phyloP scores from a whole-genome alignment of 2,329 filamentous ascomycete species.

The Fusarium euwallaceae region DNA sequence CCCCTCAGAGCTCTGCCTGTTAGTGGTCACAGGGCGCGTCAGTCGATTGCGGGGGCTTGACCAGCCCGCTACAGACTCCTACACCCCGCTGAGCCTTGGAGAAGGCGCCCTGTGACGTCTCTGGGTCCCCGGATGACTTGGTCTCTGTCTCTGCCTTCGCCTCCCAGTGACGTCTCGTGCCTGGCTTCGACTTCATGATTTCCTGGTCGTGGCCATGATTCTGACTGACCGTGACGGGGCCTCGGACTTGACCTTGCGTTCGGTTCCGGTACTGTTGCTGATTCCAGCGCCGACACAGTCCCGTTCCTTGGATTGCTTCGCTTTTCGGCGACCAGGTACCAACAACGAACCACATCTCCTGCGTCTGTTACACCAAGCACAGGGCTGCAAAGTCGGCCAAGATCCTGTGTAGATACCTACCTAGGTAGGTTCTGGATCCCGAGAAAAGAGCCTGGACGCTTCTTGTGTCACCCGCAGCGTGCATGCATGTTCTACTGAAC shows the following conservation, averaged over 20 bases:
- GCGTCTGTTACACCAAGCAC: neutral
- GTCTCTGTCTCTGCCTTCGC: constrained; percentile 1
- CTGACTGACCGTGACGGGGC: constrained; percentile 1
- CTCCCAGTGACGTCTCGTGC: constrained; percentile 5
- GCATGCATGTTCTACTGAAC: neutral
- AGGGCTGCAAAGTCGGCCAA: neutral
- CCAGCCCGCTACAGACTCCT: neutral
- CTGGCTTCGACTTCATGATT: constrained; percentile 10
- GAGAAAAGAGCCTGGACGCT: neutral
- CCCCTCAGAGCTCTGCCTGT: constrained; percentile 14
- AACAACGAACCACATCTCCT: neutral
- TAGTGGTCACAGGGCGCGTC: constrained; percentile 40
- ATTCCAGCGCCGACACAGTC: constrained; percentile 1
- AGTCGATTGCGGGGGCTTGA: constrained; percentile 35
- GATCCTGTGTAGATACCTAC: neutral
- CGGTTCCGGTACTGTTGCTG: neutral
- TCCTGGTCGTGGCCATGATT: constrained; percentile 1
- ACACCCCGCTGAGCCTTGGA: constrained; percentile 22
- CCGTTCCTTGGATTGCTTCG: neutral
- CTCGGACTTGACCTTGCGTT: constrained; percentile 18
- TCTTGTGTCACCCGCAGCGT: neutral
- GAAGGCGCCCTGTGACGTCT: constrained; percentile 10
- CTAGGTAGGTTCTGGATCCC: neutral
- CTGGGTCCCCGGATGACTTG: constrained; percentile 1
- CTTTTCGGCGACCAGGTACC: neutral